These are phyloP conservation scores for Croton laevigatus DNA, from an alignment of 441 rosid species.

Conservation along the genomic window DNA sequence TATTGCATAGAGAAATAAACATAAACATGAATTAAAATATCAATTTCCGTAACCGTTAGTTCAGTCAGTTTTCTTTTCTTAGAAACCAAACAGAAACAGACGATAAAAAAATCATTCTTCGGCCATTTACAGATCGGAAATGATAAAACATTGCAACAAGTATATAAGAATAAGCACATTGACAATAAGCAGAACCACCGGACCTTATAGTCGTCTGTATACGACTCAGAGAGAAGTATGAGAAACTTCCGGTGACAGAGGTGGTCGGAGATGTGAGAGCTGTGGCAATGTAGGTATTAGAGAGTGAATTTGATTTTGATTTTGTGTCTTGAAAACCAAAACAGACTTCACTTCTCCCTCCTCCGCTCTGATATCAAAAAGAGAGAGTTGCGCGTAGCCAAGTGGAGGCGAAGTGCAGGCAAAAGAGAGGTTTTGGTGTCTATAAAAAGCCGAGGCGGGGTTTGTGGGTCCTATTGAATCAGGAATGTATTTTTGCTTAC, in stretches of 20 bases:
- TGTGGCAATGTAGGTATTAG: not conserved
- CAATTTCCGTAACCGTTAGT: not conserved
- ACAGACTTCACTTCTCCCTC: not conserved
- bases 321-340: not conserved
- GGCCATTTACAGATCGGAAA: not conserved
- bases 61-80: not conserved
- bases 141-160: not conserved
- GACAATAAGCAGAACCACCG: not conserved
- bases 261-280: conserved; percentile 3
- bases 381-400: conserved; percentile 13
- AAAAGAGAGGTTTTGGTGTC: not conserved
- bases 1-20: no score
- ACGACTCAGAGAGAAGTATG: not conserved
- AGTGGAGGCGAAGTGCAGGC: not conserved
- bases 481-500: not conserved
- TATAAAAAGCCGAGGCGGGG: not conserved
- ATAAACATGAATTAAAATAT: not conserved
- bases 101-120: not conserved
- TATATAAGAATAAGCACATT: not conserved
- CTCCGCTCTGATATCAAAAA: not conserved
- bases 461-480: conserved; percentile 4
- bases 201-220: not conserved
- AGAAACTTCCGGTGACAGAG: not conserved
- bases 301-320: not conserved
- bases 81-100: not conserved